These are phyloP conservation scores for Ilyonectria destructans DNA, from an alignment of 2,329 filamentous ascomycete genomes.

Conservation along the genomic window DNA sequence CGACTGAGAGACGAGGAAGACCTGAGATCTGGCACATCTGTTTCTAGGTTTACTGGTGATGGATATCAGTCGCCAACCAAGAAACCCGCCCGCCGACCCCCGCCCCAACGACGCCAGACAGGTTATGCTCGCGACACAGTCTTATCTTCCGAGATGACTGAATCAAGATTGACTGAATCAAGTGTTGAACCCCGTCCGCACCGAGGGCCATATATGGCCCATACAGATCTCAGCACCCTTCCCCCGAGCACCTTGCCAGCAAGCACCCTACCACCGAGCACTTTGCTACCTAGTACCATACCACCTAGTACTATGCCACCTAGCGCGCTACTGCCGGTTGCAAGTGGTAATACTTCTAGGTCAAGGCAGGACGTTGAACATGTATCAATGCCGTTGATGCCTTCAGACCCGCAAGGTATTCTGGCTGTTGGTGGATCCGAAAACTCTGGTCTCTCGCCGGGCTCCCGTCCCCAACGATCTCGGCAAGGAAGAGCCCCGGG, in stretches of 20 bases:
- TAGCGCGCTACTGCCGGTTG: slow-evolving; percentile 44
- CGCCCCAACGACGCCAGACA: slow-evolving; percentile 51
- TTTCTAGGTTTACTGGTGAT: slow-evolving; percentile 80
- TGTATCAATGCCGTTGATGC: slow-evolving; percentile 70
- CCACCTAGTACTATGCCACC: slow-evolving; percentile 38
- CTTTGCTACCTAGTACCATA: slow-evolving; percentile 23
- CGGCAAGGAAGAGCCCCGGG: slow-evolving; percentile 62
- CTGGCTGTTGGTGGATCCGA: slow-evolving; percentile 48
- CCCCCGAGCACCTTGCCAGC: slow-evolving; percentile 35
- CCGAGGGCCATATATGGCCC: slow-evolving; percentile 47
- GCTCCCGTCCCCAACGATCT: slow-evolving; percentile 59
- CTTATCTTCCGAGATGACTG: slow-evolving; percentile 55
- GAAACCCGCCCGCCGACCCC: slow-evolving; percentile 52
- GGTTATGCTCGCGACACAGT: slow-evolving; percentile 49
- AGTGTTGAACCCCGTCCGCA: slow-evolving; percentile 52
- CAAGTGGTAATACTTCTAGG: slow-evolving; percentile 53
- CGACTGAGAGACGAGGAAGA: slow-evolving; percentile 67
- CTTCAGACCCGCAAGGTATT: slow-evolving; percentile 66
- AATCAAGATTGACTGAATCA: slow-evolving; percentile 57
- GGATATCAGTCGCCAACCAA: slow-evolving; percentile 69
- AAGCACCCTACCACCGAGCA: slow-evolving; percentile 31
- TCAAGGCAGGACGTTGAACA: slow-evolving; percentile 59
- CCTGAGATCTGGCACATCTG: slow-evolving; percentile 71
- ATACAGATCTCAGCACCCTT: slow-evolving; percentile 32
- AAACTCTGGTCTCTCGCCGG: slow-evolving; percentile 51